These are phyloP conservation scores for Alternaria longipes DNA, from an alignment of 2,329 filamentous ascomycete species.

Conservation along the genomic window DNA sequence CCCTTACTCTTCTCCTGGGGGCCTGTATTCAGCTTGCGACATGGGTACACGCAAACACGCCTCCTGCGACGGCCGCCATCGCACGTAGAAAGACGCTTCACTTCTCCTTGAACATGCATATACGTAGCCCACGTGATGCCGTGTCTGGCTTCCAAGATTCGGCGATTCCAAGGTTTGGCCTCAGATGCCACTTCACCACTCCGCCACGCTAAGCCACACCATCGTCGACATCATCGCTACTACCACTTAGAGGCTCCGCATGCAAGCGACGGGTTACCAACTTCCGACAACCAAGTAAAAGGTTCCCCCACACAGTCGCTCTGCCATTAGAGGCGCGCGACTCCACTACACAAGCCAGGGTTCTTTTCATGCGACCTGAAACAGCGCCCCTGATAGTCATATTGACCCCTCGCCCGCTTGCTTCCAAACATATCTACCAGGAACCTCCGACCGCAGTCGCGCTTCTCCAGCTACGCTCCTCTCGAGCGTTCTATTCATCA, in stretches of 20 bases:
- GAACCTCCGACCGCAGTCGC: slow-evolving; percentile 26
- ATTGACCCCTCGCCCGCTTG: slow-evolving; percentile 33
- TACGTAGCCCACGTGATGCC: slow-evolving; percentile 21
- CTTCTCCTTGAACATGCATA: slow-evolving; percentile 14
- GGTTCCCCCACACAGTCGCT: slow-evolving; percentile 21
- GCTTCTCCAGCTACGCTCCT: slow-evolving; percentile 22
- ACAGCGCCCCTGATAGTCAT: slow-evolving; percentile 45
- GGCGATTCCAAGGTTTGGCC: background rate
- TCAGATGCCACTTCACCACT: slow-evolving; percentile 8
- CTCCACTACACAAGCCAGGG: slow-evolving; percentile 23
- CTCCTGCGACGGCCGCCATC: slow-evolving; percentile 10
- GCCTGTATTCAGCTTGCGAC: slow-evolving; percentile 5
- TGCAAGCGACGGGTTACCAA: slow-evolving; percentile 14
- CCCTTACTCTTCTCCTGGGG: background rate
- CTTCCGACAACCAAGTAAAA: slow-evolving; percentile 11
- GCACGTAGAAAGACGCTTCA: background rate
- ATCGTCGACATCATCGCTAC: slow-evolving; percentile 13
- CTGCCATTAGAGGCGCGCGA: slow-evolving; percentile 21
- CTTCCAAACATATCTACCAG: slow-evolving; percentile 43
- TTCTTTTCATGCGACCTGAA: slow-evolving; percentile 45
- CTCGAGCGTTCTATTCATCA: slow-evolving; percentile 20
- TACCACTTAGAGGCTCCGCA: slow-evolving; percentile 9
- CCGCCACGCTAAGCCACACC: slow-evolving; percentile 16
- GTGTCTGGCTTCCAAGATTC: background rate
- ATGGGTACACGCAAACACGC: slow-evolving; percentile 9